Evolutionary conservation across 2,329 filamentous ascomycete genomes (phyloP), one percentile per base, ranked within the genome.

Genomic region (Myriosclerotinia duriaeana): DNA sequence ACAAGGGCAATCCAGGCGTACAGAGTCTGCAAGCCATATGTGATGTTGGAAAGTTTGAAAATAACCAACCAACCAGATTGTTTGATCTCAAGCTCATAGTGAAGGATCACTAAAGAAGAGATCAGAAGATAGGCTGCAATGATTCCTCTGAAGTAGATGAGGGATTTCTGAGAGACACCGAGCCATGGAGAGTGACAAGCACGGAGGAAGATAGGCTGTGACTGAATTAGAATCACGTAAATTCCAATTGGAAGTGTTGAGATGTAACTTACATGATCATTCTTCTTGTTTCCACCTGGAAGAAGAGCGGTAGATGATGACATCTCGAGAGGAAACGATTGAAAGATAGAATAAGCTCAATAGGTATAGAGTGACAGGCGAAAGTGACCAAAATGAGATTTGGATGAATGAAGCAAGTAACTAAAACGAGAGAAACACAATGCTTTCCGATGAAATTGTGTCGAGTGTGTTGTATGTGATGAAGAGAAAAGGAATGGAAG

Each of bases 131-230:
- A 75, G 40, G 63, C 30, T 8, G 73, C 69, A 58, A 71, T 65
- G 26, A 74, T 42, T 46, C 68, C 68, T 60, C 76, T 72, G 30
- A 74, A 66, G 17, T 66, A 60, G 36, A 75, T 64, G 22, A 77
- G 70, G 11, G 66, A 60, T 54, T 72, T 75, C 56, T 77, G 74
- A 22, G 71, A 68, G 22, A 78, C 71, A 30, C 30, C 64, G 48
- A 60, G 42, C 75, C 75, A 77, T 70, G 76, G 75, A 17, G 75
- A 76, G 65, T 77, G 75, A 68, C 74, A 77, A 61, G 74, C 72
- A 34, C 75, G 74, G 46, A 76, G 71, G 56, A 76, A 77, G 71
- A 77, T 76, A 46, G 76, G 70, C 70, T 76, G 52, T 9, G 38
- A 44, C 6, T 44, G 46, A 34, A 36, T 34, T 34, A 42, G 55